Percentiles rank a stretch among this genome's conserved stretches.
phyloP scores from a whole-genome alignment of 2,329 filamentous ascomycete genomes.

The Fusarium compactum region DNA sequence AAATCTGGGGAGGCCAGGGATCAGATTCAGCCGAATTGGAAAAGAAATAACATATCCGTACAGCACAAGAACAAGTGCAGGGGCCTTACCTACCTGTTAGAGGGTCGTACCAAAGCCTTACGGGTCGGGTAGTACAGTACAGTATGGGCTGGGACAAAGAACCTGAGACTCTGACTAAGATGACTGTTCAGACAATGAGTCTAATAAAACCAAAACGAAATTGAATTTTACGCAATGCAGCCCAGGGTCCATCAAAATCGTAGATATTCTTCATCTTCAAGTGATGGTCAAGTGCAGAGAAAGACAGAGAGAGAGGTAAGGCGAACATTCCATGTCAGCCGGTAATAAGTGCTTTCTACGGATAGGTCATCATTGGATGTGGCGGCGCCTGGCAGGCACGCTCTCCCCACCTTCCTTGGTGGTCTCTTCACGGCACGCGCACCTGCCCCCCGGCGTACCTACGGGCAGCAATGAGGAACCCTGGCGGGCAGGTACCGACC shows the following conservation, averaged over 20 bases:
- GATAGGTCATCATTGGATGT: slow-evolving; percentile 6
- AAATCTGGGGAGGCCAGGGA: slow-evolving; percentile 16
- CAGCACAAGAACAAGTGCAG: not conserved
- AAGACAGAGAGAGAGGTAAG: not conserved
- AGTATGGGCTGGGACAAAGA: not conserved
- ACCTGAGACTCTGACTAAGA: not conserved
- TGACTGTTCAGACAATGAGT: not conserved
- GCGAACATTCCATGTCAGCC: slow-evolving; percentile 11
- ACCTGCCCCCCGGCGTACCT: slow-evolving; percentile 16
- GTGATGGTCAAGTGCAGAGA: not conserved
- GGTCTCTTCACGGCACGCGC: slow-evolving; percentile 35
- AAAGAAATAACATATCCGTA: not conserved
- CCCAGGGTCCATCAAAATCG: not conserved
- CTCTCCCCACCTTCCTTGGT: slow-evolving; percentile 31
- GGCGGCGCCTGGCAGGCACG: not conserved
- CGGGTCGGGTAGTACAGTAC: not conserved
- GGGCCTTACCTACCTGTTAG: not conserved
- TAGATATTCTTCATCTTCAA: not conserved
- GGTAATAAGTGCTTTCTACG: not conserved
- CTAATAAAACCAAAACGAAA: not conserved
- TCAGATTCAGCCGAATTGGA: slow-evolving; percentile 32
- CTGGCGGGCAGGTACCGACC: slow-evolving; percentile 39
- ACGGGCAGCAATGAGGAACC: slow-evolving; percentile 1
- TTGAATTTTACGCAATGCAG: not conserved
- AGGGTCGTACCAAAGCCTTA: slow-evolving; percentile 9